phyloP scores from a whole-genome alignment of 345 rosid genomes.

The Erucastrum elatum region DNA sequence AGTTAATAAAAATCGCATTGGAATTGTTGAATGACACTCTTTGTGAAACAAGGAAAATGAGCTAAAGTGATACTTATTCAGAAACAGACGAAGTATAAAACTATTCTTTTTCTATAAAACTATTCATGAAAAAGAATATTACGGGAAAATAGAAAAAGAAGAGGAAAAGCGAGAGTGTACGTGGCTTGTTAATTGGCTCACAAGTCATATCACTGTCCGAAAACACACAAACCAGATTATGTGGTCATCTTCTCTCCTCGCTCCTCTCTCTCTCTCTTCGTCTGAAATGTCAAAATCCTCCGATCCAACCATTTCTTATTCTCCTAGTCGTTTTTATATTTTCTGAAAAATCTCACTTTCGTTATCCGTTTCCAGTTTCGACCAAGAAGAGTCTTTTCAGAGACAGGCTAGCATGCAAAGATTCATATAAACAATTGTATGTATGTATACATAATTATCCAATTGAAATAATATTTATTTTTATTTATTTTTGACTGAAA shows the following conservation, averaged over 20 bases:
- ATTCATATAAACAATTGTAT: conserved; percentile 24
- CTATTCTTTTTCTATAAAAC: too few species aligned
- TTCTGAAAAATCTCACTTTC: conserved; percentile 23
- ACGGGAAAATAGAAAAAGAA: background rate
- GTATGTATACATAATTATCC: conserved; percentile 15
- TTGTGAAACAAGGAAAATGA: too few species aligned
- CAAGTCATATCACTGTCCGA: conserved; percentile 27
- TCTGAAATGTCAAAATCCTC: conserved; percentile 22
- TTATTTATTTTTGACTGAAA: background rate
- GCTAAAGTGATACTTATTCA: too few species aligned
- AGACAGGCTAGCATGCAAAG: conserved; percentile 33
- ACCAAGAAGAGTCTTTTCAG: conserved; percentile 34
- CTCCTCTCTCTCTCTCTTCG: background rate
- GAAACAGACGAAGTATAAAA: too few species aligned
- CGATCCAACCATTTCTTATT: conserved; percentile 37
- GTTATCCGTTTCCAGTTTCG: conserved; percentile 37
- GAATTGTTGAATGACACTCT: too few species aligned
- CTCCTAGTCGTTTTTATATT: background rate
- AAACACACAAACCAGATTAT: conserved; percentile 13
- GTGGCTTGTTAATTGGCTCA: conserved; percentile 43
- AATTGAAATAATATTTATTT: background rate
- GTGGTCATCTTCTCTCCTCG: conserved; percentile 35
- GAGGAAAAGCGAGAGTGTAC: conserved; percentile 38
- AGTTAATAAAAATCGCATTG: too few species aligned
- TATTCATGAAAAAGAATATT: background rate